phyloP scores from a whole-genome alignment of 129 eudicot species.

The Arctium minus region DNA sequence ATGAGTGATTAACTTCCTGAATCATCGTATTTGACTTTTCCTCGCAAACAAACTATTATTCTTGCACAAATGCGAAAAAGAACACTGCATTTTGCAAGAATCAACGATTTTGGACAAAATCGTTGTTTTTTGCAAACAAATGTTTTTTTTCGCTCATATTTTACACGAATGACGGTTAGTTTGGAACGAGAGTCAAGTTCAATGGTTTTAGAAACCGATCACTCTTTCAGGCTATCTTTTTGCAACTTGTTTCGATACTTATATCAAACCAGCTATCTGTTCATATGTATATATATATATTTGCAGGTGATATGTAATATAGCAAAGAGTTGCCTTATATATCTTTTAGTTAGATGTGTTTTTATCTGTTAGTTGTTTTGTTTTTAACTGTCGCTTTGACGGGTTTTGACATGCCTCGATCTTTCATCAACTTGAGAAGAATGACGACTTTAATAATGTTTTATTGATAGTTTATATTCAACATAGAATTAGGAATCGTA shows the following conservation, averaged over 20 bases:
- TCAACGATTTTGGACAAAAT: background rate
- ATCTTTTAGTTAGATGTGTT: background rate
- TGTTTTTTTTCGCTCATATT: background rate
- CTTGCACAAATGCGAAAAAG: background rate
- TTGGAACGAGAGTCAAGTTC: background rate
- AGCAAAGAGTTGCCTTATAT: constrained; percentile 9
- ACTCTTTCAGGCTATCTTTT: constrained; percentile 9
- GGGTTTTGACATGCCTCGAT: too few species aligned
- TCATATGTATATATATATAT: constrained; percentile 17
- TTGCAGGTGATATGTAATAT: constrained; percentile 14
- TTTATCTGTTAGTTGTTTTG: constrained; percentile 1
- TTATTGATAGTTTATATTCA: too few species aligned
- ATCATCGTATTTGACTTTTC: constrained; percentile 1
- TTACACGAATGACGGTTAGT: background rate
- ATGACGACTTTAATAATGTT: too few species aligned
- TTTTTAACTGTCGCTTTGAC: background rate
- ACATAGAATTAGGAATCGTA: too few species aligned
- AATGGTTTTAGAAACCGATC: background rate
- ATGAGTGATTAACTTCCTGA: background rate
- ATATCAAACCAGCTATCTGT: background rate
- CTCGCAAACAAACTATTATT: background rate
- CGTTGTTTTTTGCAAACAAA: background rate
- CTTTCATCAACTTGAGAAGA: too few species aligned
- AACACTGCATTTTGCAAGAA: background rate
- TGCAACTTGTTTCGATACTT: constrained; percentile 6